Conservation (phyloP, 2,329 filamentous ascomycete species). For the Phialophora chinensis region DNA sequence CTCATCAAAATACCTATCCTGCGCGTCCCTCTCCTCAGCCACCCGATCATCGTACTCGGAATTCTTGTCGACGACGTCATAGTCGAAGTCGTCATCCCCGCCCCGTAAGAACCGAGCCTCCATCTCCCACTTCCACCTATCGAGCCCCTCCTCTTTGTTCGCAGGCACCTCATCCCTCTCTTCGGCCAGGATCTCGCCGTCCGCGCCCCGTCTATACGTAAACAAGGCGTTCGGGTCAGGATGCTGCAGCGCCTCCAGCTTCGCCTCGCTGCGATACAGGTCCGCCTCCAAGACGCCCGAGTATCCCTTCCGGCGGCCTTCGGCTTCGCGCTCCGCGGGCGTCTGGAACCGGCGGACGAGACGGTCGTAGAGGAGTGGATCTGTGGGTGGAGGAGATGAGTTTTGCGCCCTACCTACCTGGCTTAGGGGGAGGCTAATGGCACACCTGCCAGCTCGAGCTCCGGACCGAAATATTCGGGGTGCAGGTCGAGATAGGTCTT, state of each 20-base stretch:
- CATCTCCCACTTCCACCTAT: conserved; percentile 75
- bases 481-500: conserved; percentile 76
- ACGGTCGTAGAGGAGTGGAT: conserved; percentile 81
- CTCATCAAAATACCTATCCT: conserved; percentile 81
- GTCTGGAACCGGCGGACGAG: conserved; percentile 66
- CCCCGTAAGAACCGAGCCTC: conserved; percentile 76
- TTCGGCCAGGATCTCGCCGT: conserved; percentile 64
- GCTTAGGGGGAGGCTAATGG: conserved; percentile 41
- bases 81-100: conserved; percentile 79
- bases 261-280: conserved; percentile 75
- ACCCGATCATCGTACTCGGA: conserved; percentile 72
- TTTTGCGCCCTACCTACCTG: conserved; percentile 10
- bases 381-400: conserved; percentile 46
- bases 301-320: conserved; percentile 76
- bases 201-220: conserved; percentile 57
- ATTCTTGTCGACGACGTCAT: conserved; percentile 70
- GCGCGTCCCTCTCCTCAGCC: conserved; percentile 64
- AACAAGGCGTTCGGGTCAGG: conserved; percentile 58
- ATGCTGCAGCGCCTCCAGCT: conserved; percentile 67
- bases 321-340: conserved; percentile 46
- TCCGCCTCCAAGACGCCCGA: conserved; percentile 79
- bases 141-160: conserved; percentile 69
- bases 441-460: conserved; percentile 67
- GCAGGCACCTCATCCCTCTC: conserved; percentile 63
- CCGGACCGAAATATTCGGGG: conserved; percentile 71